Percentiles rank a stretch among this genome's conserved stretches.
Conservation (phyloP, 176 grass and related monocot genomes). For the Ananas comosus region DNA sequence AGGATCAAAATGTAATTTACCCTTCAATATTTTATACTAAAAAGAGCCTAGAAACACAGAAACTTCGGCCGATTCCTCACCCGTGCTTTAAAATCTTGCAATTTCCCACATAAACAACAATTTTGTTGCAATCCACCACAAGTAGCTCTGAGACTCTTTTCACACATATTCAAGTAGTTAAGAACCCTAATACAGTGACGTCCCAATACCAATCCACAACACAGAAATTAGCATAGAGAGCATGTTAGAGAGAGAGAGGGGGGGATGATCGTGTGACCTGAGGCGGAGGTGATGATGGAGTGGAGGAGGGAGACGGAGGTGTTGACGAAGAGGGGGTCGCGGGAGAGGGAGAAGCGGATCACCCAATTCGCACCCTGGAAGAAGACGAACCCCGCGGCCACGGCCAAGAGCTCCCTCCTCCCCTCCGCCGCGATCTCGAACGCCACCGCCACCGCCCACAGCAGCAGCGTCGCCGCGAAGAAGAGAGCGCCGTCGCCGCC, state of each 20-base stretch:
- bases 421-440: constrained; percentile 55
- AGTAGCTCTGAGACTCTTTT: background rate
- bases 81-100: too few species aligned
- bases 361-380: constrained; percentile 76
- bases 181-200: too few species aligned
- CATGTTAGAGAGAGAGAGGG: background rate
- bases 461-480: constrained; percentile 76
- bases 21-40: too few species aligned
- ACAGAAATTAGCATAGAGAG: background rate
- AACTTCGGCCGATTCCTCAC: too few species aligned
- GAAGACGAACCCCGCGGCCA: constrained; percentile 69
- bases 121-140: background rate
- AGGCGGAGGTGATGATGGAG: constrained; percentile 61
- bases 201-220: background rate
- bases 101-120: too few species aligned
- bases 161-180: too few species aligned
- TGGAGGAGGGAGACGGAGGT: constrained; percentile 86
- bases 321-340: constrained; percentile 78
- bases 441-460: constrained; percentile 63
- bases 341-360: constrained; percentile 51
- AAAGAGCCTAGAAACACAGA: too few species aligned
- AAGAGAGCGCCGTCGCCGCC: constrained; percentile 22
- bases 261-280: constrained; percentile 28
- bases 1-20: too few species aligned
- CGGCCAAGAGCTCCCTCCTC: constrained; percentile 39